Percentiles rank a stretch among this genome's conserved stretches.
Conservation (phyloP, 495 filamentous ascomycete species). For the Jackrogersella multiformis region DNA sequence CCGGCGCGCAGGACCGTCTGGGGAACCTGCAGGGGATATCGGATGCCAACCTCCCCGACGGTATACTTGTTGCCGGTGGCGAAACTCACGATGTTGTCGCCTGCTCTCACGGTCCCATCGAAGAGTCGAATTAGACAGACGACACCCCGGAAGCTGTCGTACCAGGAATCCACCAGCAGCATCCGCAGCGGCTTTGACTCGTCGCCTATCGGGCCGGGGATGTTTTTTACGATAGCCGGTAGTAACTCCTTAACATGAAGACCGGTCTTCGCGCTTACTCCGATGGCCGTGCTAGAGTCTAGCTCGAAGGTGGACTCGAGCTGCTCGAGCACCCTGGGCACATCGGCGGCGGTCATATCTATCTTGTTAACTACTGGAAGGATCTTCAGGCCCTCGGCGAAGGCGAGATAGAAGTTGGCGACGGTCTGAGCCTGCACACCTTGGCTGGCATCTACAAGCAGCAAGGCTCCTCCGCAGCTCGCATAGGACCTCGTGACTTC, state of each 20-base stretch:
- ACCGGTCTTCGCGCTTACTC: conserved; percentile 94
- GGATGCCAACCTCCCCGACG: conserved; percentile 96
- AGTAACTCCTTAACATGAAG: conserved; percentile 81
- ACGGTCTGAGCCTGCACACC: conserved; percentile 95
- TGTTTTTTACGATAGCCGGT: conserved; percentile 83
- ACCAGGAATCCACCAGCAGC: conserved; percentile 96
- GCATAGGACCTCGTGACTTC: conserved; percentile 96
- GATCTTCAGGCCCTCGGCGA: conserved; percentile 85
- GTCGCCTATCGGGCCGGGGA: conserved; percentile 84
- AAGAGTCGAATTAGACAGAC: conserved; percentile 92
- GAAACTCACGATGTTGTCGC: conserved; percentile 84
- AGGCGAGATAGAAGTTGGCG: conserved; percentile 97
- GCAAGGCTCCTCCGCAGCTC: conserved; percentile 89
- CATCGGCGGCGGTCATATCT: conserved; percentile 87
- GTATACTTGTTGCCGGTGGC: conserved; percentile 87
- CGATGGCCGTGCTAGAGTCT: conserved; percentile 79
- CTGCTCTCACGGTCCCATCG: conserved; percentile 82
- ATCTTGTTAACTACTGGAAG: conserved; percentile 97
- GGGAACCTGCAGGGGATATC: conserved; percentile 88
- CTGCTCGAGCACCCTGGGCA: conserved; percentile 84
- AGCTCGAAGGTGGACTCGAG: conserved; percentile 87
- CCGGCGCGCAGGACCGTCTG: conserved; percentile 84
- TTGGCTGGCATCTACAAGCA: conserved; percentile 93
- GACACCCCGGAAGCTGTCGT: conserved; percentile 93
- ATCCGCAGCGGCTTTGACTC: conserved; percentile 75